Evolutionary conservation across 345 rosid genomes (phyloP).

Genomic region (Citrus australasica): DNA sequence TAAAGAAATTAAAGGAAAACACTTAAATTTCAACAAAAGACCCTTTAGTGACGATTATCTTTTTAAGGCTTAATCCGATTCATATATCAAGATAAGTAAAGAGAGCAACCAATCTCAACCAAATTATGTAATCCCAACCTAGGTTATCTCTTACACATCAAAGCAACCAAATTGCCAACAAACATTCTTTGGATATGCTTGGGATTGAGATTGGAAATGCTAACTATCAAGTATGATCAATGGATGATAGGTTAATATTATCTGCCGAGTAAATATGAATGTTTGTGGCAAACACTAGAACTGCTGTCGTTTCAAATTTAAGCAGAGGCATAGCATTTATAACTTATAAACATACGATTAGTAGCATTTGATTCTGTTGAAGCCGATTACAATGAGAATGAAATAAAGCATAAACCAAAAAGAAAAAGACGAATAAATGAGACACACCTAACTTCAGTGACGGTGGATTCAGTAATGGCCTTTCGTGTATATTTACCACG

Average conservation of each 20-base stretch:
- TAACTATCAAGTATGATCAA: too few relatives aligned
- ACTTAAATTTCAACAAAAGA: too few relatives aligned
- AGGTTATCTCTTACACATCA: background rate
- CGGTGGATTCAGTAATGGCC: conserved; percentile 71
- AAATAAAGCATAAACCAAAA: background rate
- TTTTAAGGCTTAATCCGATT: too few relatives aligned
- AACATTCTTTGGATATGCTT: too few relatives aligned
- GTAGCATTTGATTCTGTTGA: background rate
- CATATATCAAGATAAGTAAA: too few relatives aligned
- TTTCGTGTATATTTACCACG: conserved; percentile 77
- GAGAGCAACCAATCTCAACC: background rate
- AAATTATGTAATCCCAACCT: background rate
- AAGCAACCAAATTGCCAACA: background rate
- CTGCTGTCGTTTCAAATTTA: too few relatives aligned
- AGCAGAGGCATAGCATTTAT: background rate
- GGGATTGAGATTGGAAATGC: too few relatives aligned
- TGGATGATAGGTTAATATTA: too few relatives aligned
- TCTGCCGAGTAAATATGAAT: too few relatives aligned
- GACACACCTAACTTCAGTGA: conserved; percentile 86
- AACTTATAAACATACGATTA: background rate
- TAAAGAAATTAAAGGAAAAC: too few relatives aligned
- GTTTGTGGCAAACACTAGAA: too few relatives aligned
- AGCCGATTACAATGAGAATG: background rate
- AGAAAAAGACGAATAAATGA: background rate
- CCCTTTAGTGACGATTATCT: too few relatives aligned